Evolutionary conservation across 1,139 yeast species (phyloP), one percentile per base, ranked within the genome.

Genomic region (Hansenula anomala): DNA sequence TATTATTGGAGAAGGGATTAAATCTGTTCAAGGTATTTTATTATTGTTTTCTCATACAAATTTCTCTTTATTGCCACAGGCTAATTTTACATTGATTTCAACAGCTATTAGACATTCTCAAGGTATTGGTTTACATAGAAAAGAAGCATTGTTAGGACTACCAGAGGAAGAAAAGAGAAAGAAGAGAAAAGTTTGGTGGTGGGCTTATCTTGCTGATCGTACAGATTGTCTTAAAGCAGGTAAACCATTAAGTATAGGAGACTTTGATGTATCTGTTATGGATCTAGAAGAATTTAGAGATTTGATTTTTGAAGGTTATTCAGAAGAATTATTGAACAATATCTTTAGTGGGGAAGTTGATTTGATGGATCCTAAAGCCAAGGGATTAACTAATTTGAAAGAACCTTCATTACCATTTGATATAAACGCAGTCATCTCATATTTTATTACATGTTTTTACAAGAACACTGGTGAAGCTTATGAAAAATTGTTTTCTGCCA

Each of bases 91-190:
- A 27, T 51, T 80, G 11, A 55, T 69, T 0, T 61, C 80, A 0
- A 67, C 74, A 9, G 81, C 81, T 1, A 68, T 77, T 3, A 63
- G 87, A 40, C 71, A 67, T 47, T 85, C 87, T 0, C 79, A 73
- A 46, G 82, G 77, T 36, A 58, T 81, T 41, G 94, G 94, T 0
- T 60, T 85, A 19, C 85, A 84, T 52, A 60, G 87, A 26, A 61
- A 60, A 14, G 87, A 81, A 46, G 59, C 73, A 3, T 69, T 69
- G 37, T 49, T 51, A 8, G 66, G 69, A 0, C 48, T 76, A 19
- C 41, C 67, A 0, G 47, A 48, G 0, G 61, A 55, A 4, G 81
- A 76, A 33, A 64, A 63, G 7, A 47, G 54, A 6, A 56, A 60
- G 11, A 60, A 78, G 24, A 59, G 74, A 29, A 56, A 58, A 11